Evolutionary conservation across 805 yeast genomes (phyloP).

Genomic region (Diddensiella santjacobensis): DNA sequence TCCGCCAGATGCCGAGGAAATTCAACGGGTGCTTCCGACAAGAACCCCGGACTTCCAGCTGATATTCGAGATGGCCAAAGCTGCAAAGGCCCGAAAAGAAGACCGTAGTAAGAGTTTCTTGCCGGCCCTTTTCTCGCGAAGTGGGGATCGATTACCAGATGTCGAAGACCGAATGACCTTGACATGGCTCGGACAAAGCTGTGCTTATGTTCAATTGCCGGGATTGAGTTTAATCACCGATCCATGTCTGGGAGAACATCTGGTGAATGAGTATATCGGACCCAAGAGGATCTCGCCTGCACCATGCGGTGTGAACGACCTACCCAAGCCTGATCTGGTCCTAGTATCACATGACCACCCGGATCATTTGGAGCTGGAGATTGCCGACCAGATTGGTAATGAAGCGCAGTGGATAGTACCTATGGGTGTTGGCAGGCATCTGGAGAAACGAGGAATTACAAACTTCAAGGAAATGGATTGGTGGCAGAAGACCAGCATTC

Average conservation of each 20-base stretch:
- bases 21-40: slow-evolving; percentile 57
- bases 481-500: slow-evolving; percentile 72
- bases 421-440: slow-evolving; percentile 59
- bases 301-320: slow-evolving; percentile 60
- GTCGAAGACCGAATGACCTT: slow-evolving; percentile 46
- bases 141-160: slow-evolving; percentile 13
- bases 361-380: slow-evolving; percentile 76
- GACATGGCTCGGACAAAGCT: slow-evolving; percentile 95
- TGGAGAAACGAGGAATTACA: slow-evolving; percentile 56
- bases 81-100: background rate
- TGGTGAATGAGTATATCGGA: slow-evolving; percentile 63
- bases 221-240: slow-evolving; percentile 79
- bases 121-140: background rate
- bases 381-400: slow-evolving; percentile 54
- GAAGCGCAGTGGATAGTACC: slow-evolving; percentile 82
- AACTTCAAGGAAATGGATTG: slow-evolving; percentile 78
- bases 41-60: slow-evolving; percentile 53
- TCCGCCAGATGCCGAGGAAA: slow-evolving; percentile 44
- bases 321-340: slow-evolving; percentile 67
- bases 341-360: slow-evolving; percentile 94
- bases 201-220: slow-evolving; percentile 67
- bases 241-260: slow-evolving; percentile 67
- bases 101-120: background rate
- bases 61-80: slow-evolving; percentile 31
- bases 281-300: slow-evolving; percentile 81